Conservation (phyloP, 495 filamentous ascomycete species). For the Neurospora cerealis region DNA sequence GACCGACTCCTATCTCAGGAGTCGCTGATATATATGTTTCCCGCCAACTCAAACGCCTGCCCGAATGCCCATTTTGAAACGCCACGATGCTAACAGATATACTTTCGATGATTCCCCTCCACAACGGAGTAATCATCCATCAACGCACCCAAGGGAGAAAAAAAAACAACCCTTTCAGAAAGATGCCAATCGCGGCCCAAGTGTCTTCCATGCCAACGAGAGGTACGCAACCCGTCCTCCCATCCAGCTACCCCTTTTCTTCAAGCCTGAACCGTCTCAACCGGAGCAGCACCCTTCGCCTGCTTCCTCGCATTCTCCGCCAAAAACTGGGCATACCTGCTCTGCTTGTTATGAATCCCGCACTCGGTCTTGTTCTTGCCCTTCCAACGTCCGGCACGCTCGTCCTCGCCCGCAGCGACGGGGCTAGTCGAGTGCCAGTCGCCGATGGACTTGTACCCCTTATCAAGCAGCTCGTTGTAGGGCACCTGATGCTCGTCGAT, state of each 20-base stretch:
- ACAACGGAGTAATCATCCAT: not conserved
- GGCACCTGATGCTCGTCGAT: slow-evolving; percentile 78
- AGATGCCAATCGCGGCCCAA: not conserved
- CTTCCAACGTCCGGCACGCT: slow-evolving; percentile 96
- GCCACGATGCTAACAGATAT: not conserved
- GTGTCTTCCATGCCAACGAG: not conserved
- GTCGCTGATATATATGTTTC: not conserved
- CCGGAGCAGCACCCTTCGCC: slow-evolving; percentile 1
- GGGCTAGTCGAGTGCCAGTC: slow-evolving; percentile 97
- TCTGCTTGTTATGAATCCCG: slow-evolving; percentile 94
- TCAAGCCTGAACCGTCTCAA: not conserved
- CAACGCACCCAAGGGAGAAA: not conserved
- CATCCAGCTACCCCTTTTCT: not conserved
- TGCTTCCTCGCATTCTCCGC: slow-evolving; percentile 61
- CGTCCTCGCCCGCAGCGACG: slow-evolving; percentile 82
- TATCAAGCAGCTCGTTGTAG: slow-evolving; percentile 84
- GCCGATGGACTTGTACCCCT: slow-evolving; percentile 91
- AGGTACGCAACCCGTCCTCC: not conserved
- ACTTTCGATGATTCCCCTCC: not conserved
- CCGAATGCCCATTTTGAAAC: not conserved
- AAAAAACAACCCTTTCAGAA: not conserved
- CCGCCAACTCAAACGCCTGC: not conserved
- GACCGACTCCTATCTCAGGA: not conserved
- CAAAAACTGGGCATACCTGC: slow-evolving; percentile 79
- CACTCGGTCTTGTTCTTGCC: slow-evolving; percentile 92